Conservation (phyloP, 768 basidiomycete species). For the Macrolepiota dolichaula region DNA sequence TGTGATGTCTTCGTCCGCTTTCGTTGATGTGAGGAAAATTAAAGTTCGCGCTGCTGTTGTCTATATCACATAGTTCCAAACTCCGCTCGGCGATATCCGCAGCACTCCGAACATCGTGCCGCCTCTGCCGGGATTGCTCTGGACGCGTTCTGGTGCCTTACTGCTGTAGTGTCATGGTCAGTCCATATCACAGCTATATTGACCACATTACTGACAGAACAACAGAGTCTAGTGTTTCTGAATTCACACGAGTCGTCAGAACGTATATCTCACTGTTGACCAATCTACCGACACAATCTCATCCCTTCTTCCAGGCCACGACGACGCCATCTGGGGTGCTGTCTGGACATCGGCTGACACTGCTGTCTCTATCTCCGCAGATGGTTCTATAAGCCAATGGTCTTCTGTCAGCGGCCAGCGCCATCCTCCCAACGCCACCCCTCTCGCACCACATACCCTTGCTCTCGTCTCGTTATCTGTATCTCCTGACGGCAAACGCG, state of each 20-base stretch:
- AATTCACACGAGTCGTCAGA: slow-evolving; percentile 74
- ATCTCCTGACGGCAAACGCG: slow-evolving; percentile 59
- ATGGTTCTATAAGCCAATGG: slow-evolving; percentile 76
- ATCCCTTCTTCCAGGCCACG: slow-evolving; percentile 56
- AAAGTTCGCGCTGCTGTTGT: slow-evolving; percentile 33
- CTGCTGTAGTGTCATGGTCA: slow-evolving; percentile 27
- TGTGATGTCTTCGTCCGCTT: slow-evolving; percentile 89
- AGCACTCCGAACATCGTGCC: slow-evolving; percentile 8
- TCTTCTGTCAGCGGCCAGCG: slow-evolving; percentile 64
- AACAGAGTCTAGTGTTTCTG: slow-evolving; percentile 69
- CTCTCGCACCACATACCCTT: slow-evolving; percentile 74
- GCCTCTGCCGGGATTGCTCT: slow-evolving; percentile 17
- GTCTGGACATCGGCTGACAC: slow-evolving; percentile 67
- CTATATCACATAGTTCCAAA: slow-evolving; percentile 35
- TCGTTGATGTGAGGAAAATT: slow-evolving; percentile 83
- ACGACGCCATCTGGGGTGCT: slow-evolving; percentile 77
- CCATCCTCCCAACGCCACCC: slow-evolving; percentile 40
- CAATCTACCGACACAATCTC: slow-evolving; percentile 24
- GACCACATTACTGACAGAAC: neutral
- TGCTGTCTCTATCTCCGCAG: slow-evolving; percentile 70
- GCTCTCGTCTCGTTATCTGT: slow-evolving; percentile 82
- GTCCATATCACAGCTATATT: slow-evolving; percentile 8
- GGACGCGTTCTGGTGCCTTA: slow-evolving; percentile 19
- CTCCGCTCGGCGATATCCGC: slow-evolving; percentile 54
- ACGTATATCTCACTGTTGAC: slow-evolving; percentile 48